A percentile compares a stretch with the other conserved stretches of the same genome.
These are phyloP conservation scores for Triticum urartu DNA, from an alignment of 176 grass and related monocot genomes.

Conservation along the genomic window DNA sequence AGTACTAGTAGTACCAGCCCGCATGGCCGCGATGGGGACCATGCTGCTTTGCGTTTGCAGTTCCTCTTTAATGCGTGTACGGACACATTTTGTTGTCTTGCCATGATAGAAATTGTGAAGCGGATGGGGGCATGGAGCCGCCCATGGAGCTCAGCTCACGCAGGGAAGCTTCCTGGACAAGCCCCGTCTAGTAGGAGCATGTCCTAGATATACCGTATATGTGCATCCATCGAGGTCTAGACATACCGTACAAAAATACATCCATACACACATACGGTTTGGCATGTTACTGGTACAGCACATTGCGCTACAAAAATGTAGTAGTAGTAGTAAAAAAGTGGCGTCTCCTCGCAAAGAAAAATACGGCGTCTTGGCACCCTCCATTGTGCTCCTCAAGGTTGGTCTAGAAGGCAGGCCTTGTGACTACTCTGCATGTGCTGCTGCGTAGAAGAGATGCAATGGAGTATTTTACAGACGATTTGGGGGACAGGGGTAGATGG, in stretches of 20 bases:
- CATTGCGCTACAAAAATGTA: neutral
- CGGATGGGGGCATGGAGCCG: neutral
- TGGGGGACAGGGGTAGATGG: conserved; percentile 23
- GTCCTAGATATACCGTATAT: conserved; percentile 2
- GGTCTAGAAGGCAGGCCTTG: neutral
- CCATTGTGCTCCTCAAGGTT: neutral
- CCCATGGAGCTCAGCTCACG: conserved; percentile 25
- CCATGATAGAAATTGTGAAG: conserved; percentile 13
- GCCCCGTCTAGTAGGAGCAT: neutral
- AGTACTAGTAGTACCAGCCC: neutral
- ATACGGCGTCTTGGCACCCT: no score
- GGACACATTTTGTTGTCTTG: conserved; percentile 23
- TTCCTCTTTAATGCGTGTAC: conserved; percentile 29
- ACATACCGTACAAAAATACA: neutral
- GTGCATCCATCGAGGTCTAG: neutral
- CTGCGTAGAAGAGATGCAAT: neutral
- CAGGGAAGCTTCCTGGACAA: conserved; percentile 39
- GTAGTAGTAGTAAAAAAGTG: no score
- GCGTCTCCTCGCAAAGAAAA: no score
- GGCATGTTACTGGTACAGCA: neutral
- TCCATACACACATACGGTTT: neutral
- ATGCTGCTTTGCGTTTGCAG: conserved; percentile 17
- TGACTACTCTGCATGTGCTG: neutral
- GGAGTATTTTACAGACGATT: conserved; percentile 27
- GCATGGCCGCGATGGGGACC: conserved; percentile 25